Evolutionary conservation across 805 yeast genomes (phyloP).

Genomic region (Suhomyces sp.): DNA sequence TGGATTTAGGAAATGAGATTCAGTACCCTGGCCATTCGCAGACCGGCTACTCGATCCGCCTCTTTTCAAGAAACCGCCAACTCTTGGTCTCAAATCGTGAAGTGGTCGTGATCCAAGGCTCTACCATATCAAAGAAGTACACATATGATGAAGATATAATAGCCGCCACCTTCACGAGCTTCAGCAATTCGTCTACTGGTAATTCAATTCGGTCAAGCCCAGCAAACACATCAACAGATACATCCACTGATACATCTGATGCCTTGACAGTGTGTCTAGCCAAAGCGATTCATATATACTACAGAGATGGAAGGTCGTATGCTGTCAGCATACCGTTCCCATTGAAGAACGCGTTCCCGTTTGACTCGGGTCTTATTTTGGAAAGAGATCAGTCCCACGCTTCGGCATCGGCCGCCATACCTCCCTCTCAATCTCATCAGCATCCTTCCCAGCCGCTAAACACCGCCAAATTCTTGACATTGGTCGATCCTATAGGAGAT

Average conservation of each 20-base stretch:
- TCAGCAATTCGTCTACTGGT: constrained; percentile 23
- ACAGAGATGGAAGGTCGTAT: constrained; percentile 55
- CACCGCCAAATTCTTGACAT: constrained; percentile 52
- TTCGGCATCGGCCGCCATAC: background rate
- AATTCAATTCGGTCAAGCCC: background rate
- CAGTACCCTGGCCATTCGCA: constrained; percentile 18
- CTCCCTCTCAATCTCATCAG: background rate
- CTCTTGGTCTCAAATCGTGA: constrained; percentile 35
- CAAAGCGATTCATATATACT: constrained; percentile 62
- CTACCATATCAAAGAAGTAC: constrained; percentile 46
- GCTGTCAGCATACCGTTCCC: constrained; percentile 68
- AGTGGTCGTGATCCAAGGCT: constrained; percentile 52
- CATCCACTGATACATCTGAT: constrained; percentile 6
- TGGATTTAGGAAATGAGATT: constrained; percentile 28
- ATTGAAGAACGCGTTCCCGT: constrained; percentile 58
- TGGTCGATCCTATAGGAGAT: constrained; percentile 73
- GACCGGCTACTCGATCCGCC: constrained; percentile 15
- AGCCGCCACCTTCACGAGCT: constrained; percentile 60
- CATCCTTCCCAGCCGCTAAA: constrained; percentile 22
- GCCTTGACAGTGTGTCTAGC: constrained; percentile 60
- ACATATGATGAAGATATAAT: constrained; percentile 50
- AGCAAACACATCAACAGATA: background rate
- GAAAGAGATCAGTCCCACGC: constrained; percentile 43
- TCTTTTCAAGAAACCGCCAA: constrained; percentile 27
- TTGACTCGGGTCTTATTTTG: constrained; percentile 64